These are phyloP conservation scores for Penicillium sp. DNA, from an alignment of 2,329 filamentous ascomycete genomes.

Conservation along the genomic window DNA sequence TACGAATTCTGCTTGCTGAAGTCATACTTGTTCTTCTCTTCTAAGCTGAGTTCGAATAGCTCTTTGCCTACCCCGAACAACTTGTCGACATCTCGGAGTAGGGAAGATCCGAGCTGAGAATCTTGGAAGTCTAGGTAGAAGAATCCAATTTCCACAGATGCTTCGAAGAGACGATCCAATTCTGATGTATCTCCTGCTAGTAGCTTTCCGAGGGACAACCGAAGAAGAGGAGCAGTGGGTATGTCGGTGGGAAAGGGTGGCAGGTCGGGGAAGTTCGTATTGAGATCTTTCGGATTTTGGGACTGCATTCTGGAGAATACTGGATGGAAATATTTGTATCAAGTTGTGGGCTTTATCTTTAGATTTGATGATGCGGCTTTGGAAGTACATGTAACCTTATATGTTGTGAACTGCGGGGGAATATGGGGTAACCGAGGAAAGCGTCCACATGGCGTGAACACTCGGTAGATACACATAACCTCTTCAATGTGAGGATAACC, in stretches of 20 bases:
- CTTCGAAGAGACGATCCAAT: conserved; percentile 35
- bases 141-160: conserved; percentile 55
- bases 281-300: background rate
- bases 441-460: background rate
- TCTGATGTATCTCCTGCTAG: conserved; percentile 36
- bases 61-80: conserved; percentile 49
- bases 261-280: conserved; percentile 25
- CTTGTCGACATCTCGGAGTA: conserved; percentile 46
- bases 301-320: background rate
- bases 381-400: background rate
- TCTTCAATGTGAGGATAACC: background rate
- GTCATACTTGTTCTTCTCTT: conserved; percentile 58
- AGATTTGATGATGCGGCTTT: background rate
- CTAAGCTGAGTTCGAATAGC: conserved; percentile 50
- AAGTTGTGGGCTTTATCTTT: background rate
- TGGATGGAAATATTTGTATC: background rate
- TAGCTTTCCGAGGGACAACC: conserved; percentile 42
- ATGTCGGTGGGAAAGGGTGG: conserved; percentile 46
- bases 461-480: background rate
- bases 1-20: conserved; percentile 52
- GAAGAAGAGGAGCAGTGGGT: conserved; percentile 45
- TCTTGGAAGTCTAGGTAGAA: conserved; percentile 56
- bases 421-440: background rate
- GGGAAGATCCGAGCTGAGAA: conserved; percentile 34
- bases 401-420: background rate